phyloP scores from a whole-genome alignment of 768 basidiomycete genomes.

The Boletus eberwhitei region DNA sequence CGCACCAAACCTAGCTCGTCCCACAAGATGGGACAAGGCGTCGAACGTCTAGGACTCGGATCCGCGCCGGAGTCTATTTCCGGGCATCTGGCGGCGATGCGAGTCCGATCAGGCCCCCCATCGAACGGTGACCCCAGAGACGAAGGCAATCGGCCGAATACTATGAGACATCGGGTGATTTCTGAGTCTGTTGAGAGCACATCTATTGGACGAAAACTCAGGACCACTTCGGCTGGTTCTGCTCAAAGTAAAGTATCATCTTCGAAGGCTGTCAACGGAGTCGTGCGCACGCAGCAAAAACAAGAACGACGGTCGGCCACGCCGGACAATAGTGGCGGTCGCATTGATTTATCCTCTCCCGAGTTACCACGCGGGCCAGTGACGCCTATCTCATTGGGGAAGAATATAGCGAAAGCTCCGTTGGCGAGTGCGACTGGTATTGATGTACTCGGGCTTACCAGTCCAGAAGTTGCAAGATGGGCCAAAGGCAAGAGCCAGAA shows the following conservation, averaged over 20 bases:
- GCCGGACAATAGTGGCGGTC: slow-evolving; percentile 14
- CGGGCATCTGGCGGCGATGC: slow-evolving; percentile 24
- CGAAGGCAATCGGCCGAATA: neutral
- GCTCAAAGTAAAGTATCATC: slow-evolving; percentile 6
- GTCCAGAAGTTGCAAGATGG: slow-evolving; percentile 54
- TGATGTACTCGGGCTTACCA: slow-evolving; percentile 44
- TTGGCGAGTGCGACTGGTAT: slow-evolving; percentile 9
- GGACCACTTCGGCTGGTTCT: neutral
- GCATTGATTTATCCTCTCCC: slow-evolving; percentile 26
- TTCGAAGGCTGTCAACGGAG: neutral
- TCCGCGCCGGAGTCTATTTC: slow-evolving; percentile 28
- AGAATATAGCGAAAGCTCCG: slow-evolving; percentile 17
- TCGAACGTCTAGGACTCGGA: slow-evolving; percentile 15
- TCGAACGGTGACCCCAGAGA: neutral
- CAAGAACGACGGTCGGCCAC: slow-evolving; percentile 13
- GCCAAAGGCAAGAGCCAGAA: slow-evolving; percentile 40
- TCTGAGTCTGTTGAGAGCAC: slow-evolving; percentile 17
- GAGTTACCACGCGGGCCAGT: slow-evolving; percentile 31
- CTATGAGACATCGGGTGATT: slow-evolving; percentile 12
- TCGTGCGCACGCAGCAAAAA: neutral
- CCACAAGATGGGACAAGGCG: slow-evolving; percentile 7
- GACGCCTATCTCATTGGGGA: slow-evolving; percentile 31
- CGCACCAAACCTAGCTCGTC: slow-evolving; percentile 14
- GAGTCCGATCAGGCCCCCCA: slow-evolving; percentile 16
- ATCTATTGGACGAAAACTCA: slow-evolving; percentile 6